Evolutionary conservation across 2,329 filamentous ascomycete genomes (phyloP).

Genomic region (Fusarium xyrophilum): DNA sequence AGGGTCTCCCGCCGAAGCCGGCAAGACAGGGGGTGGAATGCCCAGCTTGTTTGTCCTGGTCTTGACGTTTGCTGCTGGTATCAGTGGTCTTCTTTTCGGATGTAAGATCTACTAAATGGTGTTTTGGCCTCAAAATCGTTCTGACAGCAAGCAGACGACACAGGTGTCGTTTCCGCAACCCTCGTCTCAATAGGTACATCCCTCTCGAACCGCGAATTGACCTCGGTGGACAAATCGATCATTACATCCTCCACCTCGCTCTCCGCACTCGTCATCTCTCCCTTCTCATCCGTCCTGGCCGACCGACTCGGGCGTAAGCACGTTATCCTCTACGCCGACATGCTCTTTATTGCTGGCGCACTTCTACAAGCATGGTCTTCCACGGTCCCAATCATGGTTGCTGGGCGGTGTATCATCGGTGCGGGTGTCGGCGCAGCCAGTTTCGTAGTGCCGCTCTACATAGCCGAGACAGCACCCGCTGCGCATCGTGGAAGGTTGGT

Average conservation of each 20-base stretch:
- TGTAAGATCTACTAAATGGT: slow-evolving; percentile 53
- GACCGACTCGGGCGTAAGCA: slow-evolving; percentile 67
- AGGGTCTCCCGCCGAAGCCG: slow-evolving; percentile 33
- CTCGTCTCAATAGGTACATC: slow-evolving; percentile 68
- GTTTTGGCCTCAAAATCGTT: neutral
- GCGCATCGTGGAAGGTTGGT: slow-evolving; percentile 79
- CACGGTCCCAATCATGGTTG: slow-evolving; percentile 69
- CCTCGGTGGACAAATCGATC: slow-evolving; percentile 71
- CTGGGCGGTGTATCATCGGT: slow-evolving; percentile 73
- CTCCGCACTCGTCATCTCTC: slow-evolving; percentile 69
- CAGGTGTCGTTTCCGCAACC: slow-evolving; percentile 72
- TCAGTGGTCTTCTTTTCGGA: slow-evolving; percentile 72
- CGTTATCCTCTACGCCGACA: slow-evolving; percentile 68
- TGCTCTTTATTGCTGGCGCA: slow-evolving; percentile 73
- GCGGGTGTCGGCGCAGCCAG: slow-evolving; percentile 77
- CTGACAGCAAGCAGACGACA: slow-evolving; percentile 59
- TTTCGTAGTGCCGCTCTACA: slow-evolving; percentile 86
- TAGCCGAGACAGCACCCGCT: slow-evolving; percentile 83
- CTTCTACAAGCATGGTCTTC: slow-evolving; percentile 66
- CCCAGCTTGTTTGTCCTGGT: slow-evolving; percentile 65
- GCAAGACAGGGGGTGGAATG: slow-evolving; percentile 41
- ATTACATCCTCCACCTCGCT: slow-evolving; percentile 74
- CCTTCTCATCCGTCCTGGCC: slow-evolving; percentile 69
- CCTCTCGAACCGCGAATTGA: slow-evolving; percentile 63
- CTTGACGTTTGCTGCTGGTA: slow-evolving; percentile 69